Percentiles rank a stretch among this genome's conserved stretches.
These are phyloP conservation scores for Physcomitrium patens DNA, from an alignment of 225 moss, liverwort and hornwort species.

Conservation along the genomic window DNA sequence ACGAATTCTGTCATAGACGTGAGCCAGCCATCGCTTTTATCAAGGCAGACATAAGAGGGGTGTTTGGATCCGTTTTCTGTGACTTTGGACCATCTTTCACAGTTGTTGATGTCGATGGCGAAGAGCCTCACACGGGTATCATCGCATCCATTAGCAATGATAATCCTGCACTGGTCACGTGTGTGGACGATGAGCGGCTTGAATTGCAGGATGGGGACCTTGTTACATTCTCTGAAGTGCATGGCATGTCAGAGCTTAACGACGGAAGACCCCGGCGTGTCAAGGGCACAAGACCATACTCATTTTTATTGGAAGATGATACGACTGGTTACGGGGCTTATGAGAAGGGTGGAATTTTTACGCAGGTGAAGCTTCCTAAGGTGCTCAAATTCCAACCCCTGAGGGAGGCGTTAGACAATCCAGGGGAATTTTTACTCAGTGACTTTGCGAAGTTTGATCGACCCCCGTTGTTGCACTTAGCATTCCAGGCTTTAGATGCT, in stretches of 20 bases:
- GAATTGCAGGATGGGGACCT: constrained; percentile 98
- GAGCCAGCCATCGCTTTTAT: constrained; percentile 89
- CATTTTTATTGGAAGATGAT: constrained; percentile 84
- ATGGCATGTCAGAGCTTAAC: constrained; percentile 86
- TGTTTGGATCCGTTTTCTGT: constrained; percentile 91
- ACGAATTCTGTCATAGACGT: constrained; percentile 80
- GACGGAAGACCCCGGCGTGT: constrained; percentile 89
- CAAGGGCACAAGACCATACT: constrained; percentile 78
- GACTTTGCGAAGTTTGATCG: constrained; percentile 97
- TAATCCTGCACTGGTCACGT: constrained; percentile 85
- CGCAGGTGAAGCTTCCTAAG: constrained; percentile 89
- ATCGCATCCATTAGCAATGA: constrained; percentile 92
- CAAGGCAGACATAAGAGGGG: constrained; percentile 77
- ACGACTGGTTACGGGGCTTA: constrained; percentile 68
- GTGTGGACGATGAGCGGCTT: constrained; percentile 93
- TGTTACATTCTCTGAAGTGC: constrained; percentile 85
- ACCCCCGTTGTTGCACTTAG: constrained; percentile 81
- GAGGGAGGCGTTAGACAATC: constrained; percentile 70
- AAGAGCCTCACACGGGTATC: constrained; percentile 90
- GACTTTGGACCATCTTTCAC: constrained; percentile 93
- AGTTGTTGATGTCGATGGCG: constrained; percentile 85
- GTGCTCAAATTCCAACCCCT: constrained; percentile 75
- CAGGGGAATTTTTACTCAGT: constrained; percentile 87
- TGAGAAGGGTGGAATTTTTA: constrained; percentile 94
- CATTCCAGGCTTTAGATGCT: constrained; percentile 88